Percentiles rank a stretch among this genome's conserved stretches.
Conservation (phyloP, 2,329 filamentous ascomycete species). For the Cladosporium oxysporum region DNA sequence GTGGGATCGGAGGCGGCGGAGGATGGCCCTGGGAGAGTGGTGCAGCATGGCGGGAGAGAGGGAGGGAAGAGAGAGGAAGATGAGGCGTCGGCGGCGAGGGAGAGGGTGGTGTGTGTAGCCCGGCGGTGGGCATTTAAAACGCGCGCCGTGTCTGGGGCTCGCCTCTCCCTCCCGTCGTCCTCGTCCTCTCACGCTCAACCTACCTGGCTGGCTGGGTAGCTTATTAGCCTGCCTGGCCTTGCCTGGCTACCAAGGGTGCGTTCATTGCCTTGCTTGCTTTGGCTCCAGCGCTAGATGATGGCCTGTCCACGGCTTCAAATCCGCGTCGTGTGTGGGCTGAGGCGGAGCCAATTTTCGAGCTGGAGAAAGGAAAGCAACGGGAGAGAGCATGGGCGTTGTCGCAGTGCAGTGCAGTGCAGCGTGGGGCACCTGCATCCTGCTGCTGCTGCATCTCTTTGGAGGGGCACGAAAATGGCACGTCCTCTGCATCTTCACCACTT, state of each 20-base stretch:
- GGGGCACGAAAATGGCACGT: not conserved
- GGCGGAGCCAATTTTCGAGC: constrained; percentile 5
- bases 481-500: not conserved
- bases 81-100: constrained; percentile 14
- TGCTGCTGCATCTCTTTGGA: not conserved
- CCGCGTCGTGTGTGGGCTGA: not conserved
- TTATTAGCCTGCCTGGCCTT: not conserved
- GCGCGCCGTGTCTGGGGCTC: constrained; percentile 18
- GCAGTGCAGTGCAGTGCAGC: not conserved
- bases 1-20: constrained; percentile 44
- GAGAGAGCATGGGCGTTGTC: not conserved
- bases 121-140: constrained; percentile 17
- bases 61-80: constrained; percentile 1
- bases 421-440: not conserved
- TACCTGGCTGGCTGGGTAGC: not conserved
- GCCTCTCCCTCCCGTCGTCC: constrained; percentile 2
- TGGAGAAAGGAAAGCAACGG: not conserved
- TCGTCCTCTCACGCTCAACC: not conserved
- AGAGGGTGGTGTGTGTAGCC: constrained; percentile 12
- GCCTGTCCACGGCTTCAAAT: not conserved
- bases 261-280: not conserved
- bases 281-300: not conserved
- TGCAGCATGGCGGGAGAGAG: constrained; percentile 23
- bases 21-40: constrained; percentile 31
- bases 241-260: not conserved